Evolutionary conservation across 2,329 filamentous ascomycete species (phyloP), one percentile per base, ranked within the genome.

Genomic region (Allantophomopsis cytisporea): DNA sequence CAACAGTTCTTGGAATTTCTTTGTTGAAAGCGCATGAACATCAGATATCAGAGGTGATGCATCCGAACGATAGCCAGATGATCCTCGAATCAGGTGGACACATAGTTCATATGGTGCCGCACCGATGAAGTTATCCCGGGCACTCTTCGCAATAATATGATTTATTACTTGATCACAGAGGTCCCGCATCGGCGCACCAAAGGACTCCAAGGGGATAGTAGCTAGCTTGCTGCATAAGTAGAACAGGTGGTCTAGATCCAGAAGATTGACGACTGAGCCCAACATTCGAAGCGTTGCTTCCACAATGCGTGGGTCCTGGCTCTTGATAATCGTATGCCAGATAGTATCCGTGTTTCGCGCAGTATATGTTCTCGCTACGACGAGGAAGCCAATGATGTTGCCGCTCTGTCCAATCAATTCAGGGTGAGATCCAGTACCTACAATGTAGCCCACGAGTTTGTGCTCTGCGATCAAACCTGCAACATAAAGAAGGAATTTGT

Each of bases 381-480:
- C 73, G 38, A 96, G 66, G 52, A 96, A 96, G 1, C 84, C 84
- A 36, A 95, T 68, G 39, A 96, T 83, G 46, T 94, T 94, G 32
- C 72, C 70, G 51, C 84, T 84, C 48, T 87, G 77, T 30, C 72
- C 69, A 15, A 93, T 91, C 39, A 96, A 76, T 53, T 94, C 87
- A 1, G 88, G 86, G 53, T 96, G 91, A 23, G 89, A 95, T 41
- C 87, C 87, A 12, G 89, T 78, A 2, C 89, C 85, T 38, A 95
- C 73, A 35, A 98, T 77, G 58, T 95, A 96, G 43, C 87, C 76
- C 17, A 94, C 73, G 18, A 96, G 65, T 39, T 78, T 76, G 31
- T 81, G 80, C 6, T 69, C 62, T 13, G 80, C 66, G 28, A 96
- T 64, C 46, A 83, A 80, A 17, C 73, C 65, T 5, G 83, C 76